phyloP scores from a whole-genome alignment of 192 early-diverging fungal species.

The Rhizophagus sp. region DNA sequence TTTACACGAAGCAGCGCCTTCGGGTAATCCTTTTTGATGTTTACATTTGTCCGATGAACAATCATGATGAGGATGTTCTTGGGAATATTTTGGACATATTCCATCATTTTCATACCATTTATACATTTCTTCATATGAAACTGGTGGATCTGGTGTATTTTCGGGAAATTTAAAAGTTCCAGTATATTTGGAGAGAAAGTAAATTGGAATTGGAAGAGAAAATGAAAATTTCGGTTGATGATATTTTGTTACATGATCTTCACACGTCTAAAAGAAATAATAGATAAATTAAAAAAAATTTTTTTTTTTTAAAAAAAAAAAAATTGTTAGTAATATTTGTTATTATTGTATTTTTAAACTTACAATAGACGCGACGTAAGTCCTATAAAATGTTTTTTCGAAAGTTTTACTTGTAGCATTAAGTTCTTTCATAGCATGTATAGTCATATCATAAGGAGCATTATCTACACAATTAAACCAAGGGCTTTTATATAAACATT shows the following conservation, averaged over 20 bases:
- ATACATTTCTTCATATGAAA: not conserved
- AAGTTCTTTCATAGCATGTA: slow-evolving; percentile 26
- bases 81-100: slow-evolving; percentile 21
- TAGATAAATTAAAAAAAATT: not conserved
- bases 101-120: slow-evolving; percentile 28
- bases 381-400: slow-evolving; percentile 21
- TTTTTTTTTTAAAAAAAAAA: not conserved
- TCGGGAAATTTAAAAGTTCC: not conserved
- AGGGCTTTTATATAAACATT: slow-evolving; percentile 24
- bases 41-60: not conserved
- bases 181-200: not conserved
- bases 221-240: slow-evolving; percentile 16
- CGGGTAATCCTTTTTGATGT: slow-evolving; percentile 25
- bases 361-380: slow-evolving; percentile 27
- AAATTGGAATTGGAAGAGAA: slow-evolving; percentile 9
- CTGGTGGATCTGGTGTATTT: not conserved
- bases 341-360: not conserved
- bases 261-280: not conserved
- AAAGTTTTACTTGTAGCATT: slow-evolving; percentile 15
- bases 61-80: not conserved
- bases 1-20: not conserved
- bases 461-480: slow-evolving; percentile 14
- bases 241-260: slow-evolving; percentile 12
- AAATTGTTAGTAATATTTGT: not conserved
- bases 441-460: slow-evolving; percentile 22